These are phyloP conservation scores for Penicillium sp. DNA, from an alignment of 2,329 filamentous ascomycete genomes.

Conservation along the genomic window DNA sequence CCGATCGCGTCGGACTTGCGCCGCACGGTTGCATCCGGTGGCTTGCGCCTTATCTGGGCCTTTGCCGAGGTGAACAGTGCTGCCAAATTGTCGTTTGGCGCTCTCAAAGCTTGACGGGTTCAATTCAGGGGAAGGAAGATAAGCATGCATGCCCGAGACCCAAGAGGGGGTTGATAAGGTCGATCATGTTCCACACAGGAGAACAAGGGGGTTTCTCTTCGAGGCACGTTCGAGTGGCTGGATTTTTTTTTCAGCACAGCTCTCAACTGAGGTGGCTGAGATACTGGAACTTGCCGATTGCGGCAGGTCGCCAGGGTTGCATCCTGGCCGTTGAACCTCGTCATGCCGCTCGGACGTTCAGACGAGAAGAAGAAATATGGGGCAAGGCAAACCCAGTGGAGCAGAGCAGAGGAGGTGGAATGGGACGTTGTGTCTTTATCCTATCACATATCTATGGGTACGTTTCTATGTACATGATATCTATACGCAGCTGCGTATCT, in stretches of 20 bases:
- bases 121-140: constrained; percentile 1
- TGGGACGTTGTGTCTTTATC: background rate
- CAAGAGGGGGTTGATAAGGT: background rate
- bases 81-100: too few relatives aligned
- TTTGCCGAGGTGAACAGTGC: background rate
- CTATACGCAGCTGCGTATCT: too few relatives aligned
- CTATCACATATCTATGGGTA: too few relatives aligned
- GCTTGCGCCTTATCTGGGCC: background rate
- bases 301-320: constrained; percentile 1
- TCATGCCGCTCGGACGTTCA: constrained; percentile 2
- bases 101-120: background rate
- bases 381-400: too few relatives aligned
- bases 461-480: too few relatives aligned
- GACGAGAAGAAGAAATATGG: background rate
- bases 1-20: constrained; percentile 13
- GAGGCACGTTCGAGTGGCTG: background rate
- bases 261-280: background rate
- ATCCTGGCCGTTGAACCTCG: background rate
- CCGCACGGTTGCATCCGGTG: constrained; percentile 22
- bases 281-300: constrained; percentile 5
- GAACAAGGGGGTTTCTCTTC: too few relatives aligned
- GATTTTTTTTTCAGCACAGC: background rate
- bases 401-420: background rate
- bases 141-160: background rate
- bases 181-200: background rate